These are phyloP conservation scores for Aspergillus clavatus DNA, from an alignment of 2,329 filamentous ascomycete species.

Conservation along the genomic window DNA sequence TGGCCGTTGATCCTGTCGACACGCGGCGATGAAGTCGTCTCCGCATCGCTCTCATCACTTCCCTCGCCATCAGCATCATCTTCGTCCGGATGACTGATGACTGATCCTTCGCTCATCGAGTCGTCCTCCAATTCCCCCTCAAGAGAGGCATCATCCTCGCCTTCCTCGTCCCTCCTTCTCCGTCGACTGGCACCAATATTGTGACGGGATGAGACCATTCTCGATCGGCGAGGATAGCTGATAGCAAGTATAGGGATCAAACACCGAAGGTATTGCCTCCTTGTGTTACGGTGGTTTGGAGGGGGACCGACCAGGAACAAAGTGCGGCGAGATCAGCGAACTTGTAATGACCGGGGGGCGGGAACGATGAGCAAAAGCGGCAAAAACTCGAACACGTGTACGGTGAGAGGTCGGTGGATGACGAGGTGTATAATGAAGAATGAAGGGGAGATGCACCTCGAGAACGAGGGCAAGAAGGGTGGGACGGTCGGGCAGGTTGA, in stretches of 20 bases:
- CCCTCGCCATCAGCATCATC: slow-evolving; percentile 57
- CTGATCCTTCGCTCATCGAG: slow-evolving; percentile 59
- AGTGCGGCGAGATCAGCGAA: slow-evolving; percentile 18
- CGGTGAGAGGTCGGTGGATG: slow-evolving; percentile 1
- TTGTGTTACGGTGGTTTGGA: slow-evolving; percentile 1
- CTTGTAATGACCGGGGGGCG: slow-evolving; percentile 18
- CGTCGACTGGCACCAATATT: slow-evolving; percentile 44
- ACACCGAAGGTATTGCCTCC: background rate
- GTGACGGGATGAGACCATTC: slow-evolving; percentile 43
- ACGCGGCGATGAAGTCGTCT: slow-evolving; percentile 31
- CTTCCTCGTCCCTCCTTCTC: slow-evolving; percentile 45
- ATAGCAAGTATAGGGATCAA: slow-evolving; percentile 1
- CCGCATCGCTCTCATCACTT: slow-evolving; percentile 54
- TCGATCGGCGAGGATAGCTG: slow-evolving; percentile 2
- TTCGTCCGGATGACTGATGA: slow-evolving; percentile 53
- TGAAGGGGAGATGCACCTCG: slow-evolving; percentile 12
- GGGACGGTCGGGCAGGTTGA: slow-evolving; percentile 6
- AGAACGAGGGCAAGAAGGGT: slow-evolving; percentile 21
- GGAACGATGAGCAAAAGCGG: slow-evolving; percentile 8
- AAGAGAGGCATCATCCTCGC: slow-evolving; percentile 46
- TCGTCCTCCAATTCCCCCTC: slow-evolving; percentile 54
- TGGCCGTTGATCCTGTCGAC: slow-evolving; percentile 18
- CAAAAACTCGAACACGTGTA: slow-evolving; percentile 8
- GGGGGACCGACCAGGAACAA: slow-evolving; percentile 13
- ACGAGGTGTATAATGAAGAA: slow-evolving; percentile 1